Evolutionary conservation across 306 rosid genomes (phyloP).

Genomic region (Vigna radiata): DNA sequence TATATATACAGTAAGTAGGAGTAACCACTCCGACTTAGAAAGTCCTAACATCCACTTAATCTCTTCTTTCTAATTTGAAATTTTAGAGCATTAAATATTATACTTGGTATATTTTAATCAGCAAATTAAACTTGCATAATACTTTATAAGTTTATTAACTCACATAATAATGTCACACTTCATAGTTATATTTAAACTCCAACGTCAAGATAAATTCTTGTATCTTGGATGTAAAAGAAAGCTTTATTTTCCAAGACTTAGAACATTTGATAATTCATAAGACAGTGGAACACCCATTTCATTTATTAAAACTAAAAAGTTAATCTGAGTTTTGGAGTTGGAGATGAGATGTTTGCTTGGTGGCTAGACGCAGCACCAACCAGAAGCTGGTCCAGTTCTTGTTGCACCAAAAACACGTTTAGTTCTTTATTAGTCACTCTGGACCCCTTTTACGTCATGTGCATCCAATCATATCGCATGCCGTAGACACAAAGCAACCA

Average conservation of each 20-base stretch:
- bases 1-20: not conserved
- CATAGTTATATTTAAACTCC: too few relatives aligned
- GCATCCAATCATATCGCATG: constrained; percentile 26
- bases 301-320: not conserved
- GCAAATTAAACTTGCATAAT: not conserved
- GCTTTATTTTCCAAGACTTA: not conserved
- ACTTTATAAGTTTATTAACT: too few relatives aligned
- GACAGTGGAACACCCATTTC: not conserved
- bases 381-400: not conserved
- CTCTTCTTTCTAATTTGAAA: not conserved
- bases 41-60: not conserved
- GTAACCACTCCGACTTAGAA: constrained; percentile 24
- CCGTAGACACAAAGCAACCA: constrained; percentile 49
- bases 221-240: not conserved
- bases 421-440: not conserved
- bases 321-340: not conserved
- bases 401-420: constrained; percentile 34
- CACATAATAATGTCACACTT: too few relatives aligned
- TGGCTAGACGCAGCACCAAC: constrained; percentile 4
- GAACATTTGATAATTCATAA: not conserved
- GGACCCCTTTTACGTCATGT: not conserved
- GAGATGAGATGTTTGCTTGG: not conserved
- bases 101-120: not conserved
- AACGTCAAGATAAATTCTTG: too few relatives aligned
- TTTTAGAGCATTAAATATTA: not conserved